A percentile compares a stretch with the other conserved stretches of the same genome.
Evolutionary conservation across 805 yeast genomes (phyloP).

Genomic region (Kregervanrija delftensis): DNA sequence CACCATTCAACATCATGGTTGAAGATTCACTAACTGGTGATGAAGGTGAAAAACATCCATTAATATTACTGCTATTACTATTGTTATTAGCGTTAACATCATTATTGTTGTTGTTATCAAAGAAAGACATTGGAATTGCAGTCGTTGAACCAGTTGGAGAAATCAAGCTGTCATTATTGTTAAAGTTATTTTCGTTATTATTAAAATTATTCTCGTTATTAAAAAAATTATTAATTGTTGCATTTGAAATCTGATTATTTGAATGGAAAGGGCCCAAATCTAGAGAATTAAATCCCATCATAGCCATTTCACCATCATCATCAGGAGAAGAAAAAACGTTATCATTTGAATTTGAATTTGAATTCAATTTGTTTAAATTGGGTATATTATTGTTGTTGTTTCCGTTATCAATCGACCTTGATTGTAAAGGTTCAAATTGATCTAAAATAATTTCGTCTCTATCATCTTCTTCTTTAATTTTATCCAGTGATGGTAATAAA

Average conservation of each 20-base stretch:
- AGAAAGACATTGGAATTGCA: neutral
- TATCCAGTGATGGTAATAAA: slow-evolving; percentile 4
- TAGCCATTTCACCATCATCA: slow-evolving; percentile 8
- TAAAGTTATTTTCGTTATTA: neutral
- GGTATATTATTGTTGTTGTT: no score
- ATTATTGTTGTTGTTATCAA: neutral
- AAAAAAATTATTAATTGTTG: slow-evolving; percentile 22
- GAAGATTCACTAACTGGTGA: slow-evolving; percentile 8
- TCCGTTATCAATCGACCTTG: neutral
- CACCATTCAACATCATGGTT: slow-evolving; percentile 1
- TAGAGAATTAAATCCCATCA: slow-evolving; percentile 14
- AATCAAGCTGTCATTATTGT: neutral
- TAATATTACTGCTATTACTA: neutral
- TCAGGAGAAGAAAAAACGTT: slow-evolving; percentile 1
- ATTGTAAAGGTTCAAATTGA: slow-evolving; percentile 12
- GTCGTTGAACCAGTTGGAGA: neutral
- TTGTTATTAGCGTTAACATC: neutral
- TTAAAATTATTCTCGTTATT: neutral
- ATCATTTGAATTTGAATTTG: slow-evolving; percentile 2
- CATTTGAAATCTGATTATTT: slow-evolving; percentile 25
- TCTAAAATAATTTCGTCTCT: slow-evolving; percentile 6
- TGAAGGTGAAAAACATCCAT: slow-evolving; percentile 2
- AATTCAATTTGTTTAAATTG: neutral
- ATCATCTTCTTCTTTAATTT: slow-evolving; percentile 19
- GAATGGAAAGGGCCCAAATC: slow-evolving; percentile 26